Percentiles rank a stretch among this genome's conserved stretches.
These are phyloP conservation scores for Alisma plantagoaquatica DNA, from an alignment of 106 monocot genomes.

Conservation along the genomic window DNA sequence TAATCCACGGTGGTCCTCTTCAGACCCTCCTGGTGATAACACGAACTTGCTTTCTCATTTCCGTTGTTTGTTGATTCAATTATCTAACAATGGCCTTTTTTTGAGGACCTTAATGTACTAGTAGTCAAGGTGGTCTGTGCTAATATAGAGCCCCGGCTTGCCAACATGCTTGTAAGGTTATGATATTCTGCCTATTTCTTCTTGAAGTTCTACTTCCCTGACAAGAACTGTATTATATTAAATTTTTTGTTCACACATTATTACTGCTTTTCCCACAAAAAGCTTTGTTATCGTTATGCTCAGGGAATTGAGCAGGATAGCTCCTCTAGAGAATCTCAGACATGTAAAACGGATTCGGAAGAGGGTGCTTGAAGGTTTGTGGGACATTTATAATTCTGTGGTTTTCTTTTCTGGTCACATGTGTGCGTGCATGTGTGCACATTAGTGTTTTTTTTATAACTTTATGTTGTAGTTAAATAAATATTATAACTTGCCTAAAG, in stretches of 20 bases:
- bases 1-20: conserved; percentile 7
- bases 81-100: neutral
- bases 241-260: neutral
- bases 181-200: neutral
- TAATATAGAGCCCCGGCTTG: conserved; percentile 53
- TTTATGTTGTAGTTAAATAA: too few relatives aligned
- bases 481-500: too few relatives aligned
- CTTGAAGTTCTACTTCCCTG: neutral
- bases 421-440: neutral
- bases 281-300: neutral
- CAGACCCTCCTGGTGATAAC: neutral
- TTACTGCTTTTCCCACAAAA: neutral
- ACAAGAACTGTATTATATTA: neutral
- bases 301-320: conserved; percentile 10
- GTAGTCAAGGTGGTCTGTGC: conserved; percentile 54
- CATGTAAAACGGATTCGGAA: conserved; percentile 21
- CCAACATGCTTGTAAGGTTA: conserved; percentile 51
- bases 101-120: neutral
- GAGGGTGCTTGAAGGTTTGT: conserved; percentile 8
- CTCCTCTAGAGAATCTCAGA: conserved; percentile 26
- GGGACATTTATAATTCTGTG: neutral
- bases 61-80: neutral
- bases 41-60: neutral
- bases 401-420: neutral
- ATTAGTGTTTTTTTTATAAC: too few relatives aligned